Base-by-base conservation (phyloP, 345 rosid species). In the Turritis glabra region DNA sequence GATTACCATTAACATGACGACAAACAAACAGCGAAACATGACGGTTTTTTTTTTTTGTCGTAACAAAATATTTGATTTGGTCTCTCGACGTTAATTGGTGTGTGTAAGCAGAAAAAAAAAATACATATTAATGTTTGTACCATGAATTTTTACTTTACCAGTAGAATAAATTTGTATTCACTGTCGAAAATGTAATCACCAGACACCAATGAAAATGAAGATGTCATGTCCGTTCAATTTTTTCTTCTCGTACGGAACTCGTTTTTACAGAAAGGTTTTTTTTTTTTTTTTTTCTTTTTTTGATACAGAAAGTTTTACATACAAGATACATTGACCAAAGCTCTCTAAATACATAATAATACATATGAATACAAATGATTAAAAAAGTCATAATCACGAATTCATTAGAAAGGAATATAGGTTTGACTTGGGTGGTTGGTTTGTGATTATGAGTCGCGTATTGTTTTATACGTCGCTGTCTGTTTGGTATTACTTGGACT, bases 401-500 rank as follows among this genome's bases (percentile, higher is more conserved):
- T 38, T 23, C 35, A 60, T 46, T 27, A 14, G 27, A 40, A 44
- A 19, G n/a, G 8, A 67, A 50, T 37, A 67, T 37, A 75, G 47
- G 63, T 60, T 59, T 75, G 79, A 75, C 79, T 67, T 47, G 44
- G 73, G 54, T 48, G 79, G 53, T 75, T 35, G 38, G 29, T 37
- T 55, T 40, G 46, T 59, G 54, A 38, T 57, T 50, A 35, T 67
- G 73, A 38, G 47, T 21, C 53, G 15, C 62, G 61, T 59, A 67
- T 75, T 51, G 54, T 51, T 75, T 67, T n/a, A 32, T 37, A 59
- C 1, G 79, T 75, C 69, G 47, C 5, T 67, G 27, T 75, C 62
- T 75, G 69, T 75, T 75, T 75, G 79, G 74, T 67, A 43, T 5
- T 40, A 40, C 17, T 47, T 47, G 21, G 78, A 74, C 78, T 73